phyloP scores from a whole-genome alignment of 495 filamentous ascomycete species.

The Penicillium paradoxum region DNA sequence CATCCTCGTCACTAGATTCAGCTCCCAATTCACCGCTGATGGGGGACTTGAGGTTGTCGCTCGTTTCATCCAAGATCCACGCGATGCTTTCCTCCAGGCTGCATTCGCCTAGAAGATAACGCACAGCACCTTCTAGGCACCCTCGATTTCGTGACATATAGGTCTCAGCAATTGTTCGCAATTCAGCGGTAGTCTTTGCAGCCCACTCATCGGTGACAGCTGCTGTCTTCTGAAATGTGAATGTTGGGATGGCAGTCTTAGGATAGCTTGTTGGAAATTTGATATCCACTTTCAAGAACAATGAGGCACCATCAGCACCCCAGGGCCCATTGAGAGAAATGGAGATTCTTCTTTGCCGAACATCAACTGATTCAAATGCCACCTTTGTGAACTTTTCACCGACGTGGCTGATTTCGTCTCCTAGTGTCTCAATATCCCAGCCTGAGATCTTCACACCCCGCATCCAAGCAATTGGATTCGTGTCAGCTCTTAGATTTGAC shows the following conservation, averaged over 20 bases:
- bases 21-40: slow-evolving; percentile 59
- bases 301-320: slow-evolving; percentile 62
- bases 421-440: slow-evolving; percentile 77
- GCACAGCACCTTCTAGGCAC: slow-evolving; percentile 76
- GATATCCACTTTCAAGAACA: slow-evolving; percentile 74
- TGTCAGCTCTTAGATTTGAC: slow-evolving; percentile 49
- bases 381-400: slow-evolving; percentile 80
- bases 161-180: slow-evolving; percentile 63
- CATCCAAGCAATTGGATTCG: slow-evolving; percentile 90
- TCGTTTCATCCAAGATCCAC: slow-evolving; percentile 53
- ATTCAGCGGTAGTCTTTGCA: slow-evolving; percentile 57
- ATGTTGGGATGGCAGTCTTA: slow-evolving; percentile 55
- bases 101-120: slow-evolving; percentile 80
- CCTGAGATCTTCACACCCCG: slow-evolving; percentile 77
- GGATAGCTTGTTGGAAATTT: slow-evolving; percentile 79
- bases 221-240: slow-evolving; percentile 71
- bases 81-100: slow-evolving; percentile 68
- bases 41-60: slow-evolving; percentile 42
- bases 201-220: slow-evolving; percentile 67
- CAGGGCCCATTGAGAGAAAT: slow-evolving; percentile 85
- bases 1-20: slow-evolving; percentile 83
- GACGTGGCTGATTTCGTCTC: slow-evolving; percentile 83
- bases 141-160: slow-evolving; percentile 66
- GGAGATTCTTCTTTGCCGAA: slow-evolving; percentile 63
- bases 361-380: slow-evolving; percentile 78